Base-by-base conservation (phyloP, 192 early-diverging fungal species). In the Tieghemiomyces parasiticus region DNA sequence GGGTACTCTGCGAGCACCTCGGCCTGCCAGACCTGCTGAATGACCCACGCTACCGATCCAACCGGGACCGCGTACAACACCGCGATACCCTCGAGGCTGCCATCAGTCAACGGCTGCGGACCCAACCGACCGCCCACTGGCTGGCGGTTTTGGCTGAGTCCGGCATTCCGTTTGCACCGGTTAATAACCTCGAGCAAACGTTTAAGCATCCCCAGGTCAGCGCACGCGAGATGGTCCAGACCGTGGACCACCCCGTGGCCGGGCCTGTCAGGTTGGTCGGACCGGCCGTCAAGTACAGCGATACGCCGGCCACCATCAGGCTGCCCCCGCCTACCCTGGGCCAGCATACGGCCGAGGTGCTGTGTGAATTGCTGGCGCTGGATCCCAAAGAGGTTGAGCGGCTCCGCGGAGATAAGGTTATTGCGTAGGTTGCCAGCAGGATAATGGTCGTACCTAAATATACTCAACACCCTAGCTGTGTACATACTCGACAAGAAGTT, bases 311-410 rank as follows among this genome's bases (percentile, higher is more conserved):
- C 20, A 77, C 63, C 26, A 81, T 92, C 53, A 66, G 88, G 22
- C 48, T 76, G 22, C 82, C 90, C 6, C 71, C 71, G 34, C 92
- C 94, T 20, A 91, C 90, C 20, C 67, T 79, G 55, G 94, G 92
- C 35, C 79, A 95, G 63, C 92, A 97, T 71, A 95, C 91, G 6
- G 70, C 75, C n/a, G 81, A 88, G 35, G 74, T 97, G 20, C 68
- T 97, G 60, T 59, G 35, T 24, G 60, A 68, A 0, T 67, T 89
- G 13, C 67, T 91, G 24, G 81, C 81, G 0, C 93, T 90, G 66
- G 64, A 65, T 8, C 60, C 79, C 16, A 38, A 65, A 4, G 76
- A 81, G 47, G 78, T 95, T 25, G 67, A 66, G 0, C 45, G 51
- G 0, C 56, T 83, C 34, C 66, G 56, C 49, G 48, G 48, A 29